phyloP scores from a whole-genome alignment of 768 basidiomycete genomes.

The Naganishia onofrii region DNA sequence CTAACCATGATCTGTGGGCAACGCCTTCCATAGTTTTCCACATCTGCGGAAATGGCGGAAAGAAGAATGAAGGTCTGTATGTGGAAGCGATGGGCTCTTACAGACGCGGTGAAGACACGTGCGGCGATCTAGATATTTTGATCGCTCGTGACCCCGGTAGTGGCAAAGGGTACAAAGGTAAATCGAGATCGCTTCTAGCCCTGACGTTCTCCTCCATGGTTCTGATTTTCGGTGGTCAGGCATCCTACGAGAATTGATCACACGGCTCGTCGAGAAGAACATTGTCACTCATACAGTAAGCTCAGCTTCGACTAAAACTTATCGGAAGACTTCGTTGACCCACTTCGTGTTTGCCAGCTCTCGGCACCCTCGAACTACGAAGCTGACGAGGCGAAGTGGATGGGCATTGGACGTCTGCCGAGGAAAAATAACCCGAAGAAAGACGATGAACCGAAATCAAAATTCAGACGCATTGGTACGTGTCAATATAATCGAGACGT shows the following conservation, averaged over 20 bases:
- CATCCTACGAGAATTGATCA: slow-evolving; percentile 56
- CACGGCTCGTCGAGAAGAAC: slow-evolving; percentile 59
- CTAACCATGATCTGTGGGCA: neutral
- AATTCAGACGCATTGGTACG: slow-evolving; percentile 66
- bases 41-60: slow-evolving; percentile 70
- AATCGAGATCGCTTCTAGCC: slow-evolving; percentile 18
- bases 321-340: slow-evolving; percentile 5
- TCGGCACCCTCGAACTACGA: slow-evolving; percentile 66
- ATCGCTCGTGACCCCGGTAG: slow-evolving; percentile 73
- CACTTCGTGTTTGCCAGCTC: slow-evolving; percentile 54
- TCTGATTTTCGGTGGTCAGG: slow-evolving; percentile 8
- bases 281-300: slow-evolving; percentile 69
- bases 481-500: neutral
- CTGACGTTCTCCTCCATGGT: neutral
- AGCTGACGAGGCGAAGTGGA: slow-evolving; percentile 73
- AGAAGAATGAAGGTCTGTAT: slow-evolving; percentile 56
- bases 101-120: slow-evolving; percentile 74
- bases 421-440: slow-evolving; percentile 47
- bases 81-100: slow-evolving; percentile 91
- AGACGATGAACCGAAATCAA: slow-evolving; percentile 59
- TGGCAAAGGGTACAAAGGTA: slow-evolving; percentile 71
- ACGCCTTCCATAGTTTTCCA: neutral
- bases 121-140: slow-evolving; percentile 88
- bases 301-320: too few relatives aligned
- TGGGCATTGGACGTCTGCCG: slow-evolving; percentile 56